phyloP scores from a whole-genome alignment of 768 basidiomycete genomes.

The Russula sp. region DNA sequence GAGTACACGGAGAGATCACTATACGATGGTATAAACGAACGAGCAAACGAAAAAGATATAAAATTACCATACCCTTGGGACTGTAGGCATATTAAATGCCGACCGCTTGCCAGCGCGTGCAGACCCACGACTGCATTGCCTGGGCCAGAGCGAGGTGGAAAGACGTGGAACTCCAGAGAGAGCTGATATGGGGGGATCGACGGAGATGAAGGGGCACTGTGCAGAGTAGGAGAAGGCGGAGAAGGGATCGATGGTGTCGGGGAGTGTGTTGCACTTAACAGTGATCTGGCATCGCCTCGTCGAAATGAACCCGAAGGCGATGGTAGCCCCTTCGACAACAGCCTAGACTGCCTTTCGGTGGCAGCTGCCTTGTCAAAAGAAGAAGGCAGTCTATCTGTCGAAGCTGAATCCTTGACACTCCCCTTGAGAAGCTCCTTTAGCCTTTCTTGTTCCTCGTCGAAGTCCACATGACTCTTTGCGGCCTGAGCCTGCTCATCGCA shows the following conservation, averaged over 20 bases:
- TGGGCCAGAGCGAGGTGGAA: slow-evolving; percentile 39
- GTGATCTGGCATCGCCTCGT: slow-evolving; percentile 34
- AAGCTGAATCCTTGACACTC: slow-evolving; percentile 31
- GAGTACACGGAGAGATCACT: slow-evolving; percentile 52
- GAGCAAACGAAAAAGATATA: neutral
- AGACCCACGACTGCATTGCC: slow-evolving; percentile 41
- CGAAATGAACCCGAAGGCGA: slow-evolving; percentile 23
- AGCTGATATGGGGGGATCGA: slow-evolving; percentile 19
- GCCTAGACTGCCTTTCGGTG: slow-evolving; percentile 25
- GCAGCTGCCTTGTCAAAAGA: slow-evolving; percentile 27
- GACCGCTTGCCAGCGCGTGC: slow-evolving; percentile 35
- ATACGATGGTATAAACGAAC: slow-evolving; percentile 11
- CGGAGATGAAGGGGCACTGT: slow-evolving; percentile 1
- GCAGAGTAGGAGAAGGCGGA: slow-evolving; percentile 9
- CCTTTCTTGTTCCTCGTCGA: slow-evolving; percentile 71
- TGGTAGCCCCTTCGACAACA: neutral
- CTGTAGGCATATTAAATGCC: slow-evolving; percentile 47
- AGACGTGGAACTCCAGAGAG: slow-evolving; percentile 30
- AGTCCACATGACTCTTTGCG: slow-evolving; percentile 72
- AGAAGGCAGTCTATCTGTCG: slow-evolving; percentile 29
- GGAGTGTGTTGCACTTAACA: slow-evolving; percentile 38
- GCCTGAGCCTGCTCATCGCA: slow-evolving; percentile 67
- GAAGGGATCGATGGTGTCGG: slow-evolving; percentile 4
- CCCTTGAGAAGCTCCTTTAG: slow-evolving; percentile 68
- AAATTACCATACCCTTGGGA: slow-evolving; percentile 49